Evolutionary conservation across 2,329 filamentous ascomycete species (phyloP).

Genomic region (Fusarium sp.): DNA sequence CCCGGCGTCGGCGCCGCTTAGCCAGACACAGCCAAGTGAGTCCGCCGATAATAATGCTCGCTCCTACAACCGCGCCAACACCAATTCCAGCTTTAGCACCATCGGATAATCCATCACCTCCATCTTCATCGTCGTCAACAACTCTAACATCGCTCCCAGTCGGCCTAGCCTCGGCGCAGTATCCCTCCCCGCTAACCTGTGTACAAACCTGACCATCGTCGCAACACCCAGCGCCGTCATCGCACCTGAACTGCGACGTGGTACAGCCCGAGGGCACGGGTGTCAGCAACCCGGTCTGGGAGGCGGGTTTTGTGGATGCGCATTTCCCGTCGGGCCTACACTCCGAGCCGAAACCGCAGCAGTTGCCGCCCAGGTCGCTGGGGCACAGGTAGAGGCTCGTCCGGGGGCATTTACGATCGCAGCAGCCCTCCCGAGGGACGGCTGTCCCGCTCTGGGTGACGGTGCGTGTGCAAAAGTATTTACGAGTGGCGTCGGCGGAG

Average conservation of each 20-base stretch:
- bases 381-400: conserved; percentile 61
- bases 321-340: conserved; percentile 56
- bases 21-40: conserved; percentile 62
- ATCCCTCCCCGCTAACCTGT: conserved; percentile 49
- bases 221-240: conserved; percentile 64
- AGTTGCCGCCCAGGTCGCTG: conserved; percentile 57
- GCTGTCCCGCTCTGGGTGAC: conserved; percentile 44
- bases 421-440: conserved; percentile 50
- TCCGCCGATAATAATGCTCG: conserved; percentile 55
- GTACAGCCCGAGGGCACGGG: conserved; percentile 58
- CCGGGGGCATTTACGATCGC: conserved; percentile 54
- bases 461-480: conserved; percentile 50
- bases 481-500: conserved; percentile 39
- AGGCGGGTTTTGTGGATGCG: conserved; percentile 46
- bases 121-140: conserved; percentile 42
- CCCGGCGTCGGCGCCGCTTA: conserved; percentile 50
- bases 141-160: conserved; percentile 49
- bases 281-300: conserved; percentile 46
- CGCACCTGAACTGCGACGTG: conserved; percentile 58
- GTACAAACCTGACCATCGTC: conserved; percentile 58
- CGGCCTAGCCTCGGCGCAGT: conserved; percentile 54
- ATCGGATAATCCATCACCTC: conserved; percentile 51
- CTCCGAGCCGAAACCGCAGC: conserved; percentile 60
- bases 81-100: conserved; percentile 70
- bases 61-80: conserved; percentile 61